Percentiles rank a stretch among this genome's conserved stretches.
Evolutionary conservation across 345 rosid genomes (phyloP).

Genomic region (Conringia planisiliqua): DNA sequence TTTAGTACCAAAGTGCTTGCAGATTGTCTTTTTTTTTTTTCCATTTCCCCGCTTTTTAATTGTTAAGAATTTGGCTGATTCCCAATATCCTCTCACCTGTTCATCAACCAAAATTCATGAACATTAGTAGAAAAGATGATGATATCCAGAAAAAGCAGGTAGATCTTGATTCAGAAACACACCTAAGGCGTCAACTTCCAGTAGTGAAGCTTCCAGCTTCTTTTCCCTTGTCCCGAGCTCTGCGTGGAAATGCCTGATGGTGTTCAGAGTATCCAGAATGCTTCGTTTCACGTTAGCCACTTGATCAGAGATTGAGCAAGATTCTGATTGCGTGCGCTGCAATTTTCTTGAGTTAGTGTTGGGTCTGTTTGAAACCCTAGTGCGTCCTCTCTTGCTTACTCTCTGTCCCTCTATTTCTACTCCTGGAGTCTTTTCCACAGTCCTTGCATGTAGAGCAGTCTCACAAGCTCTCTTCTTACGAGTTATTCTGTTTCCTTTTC

Average conservation of each 20-base stretch:
- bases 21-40: neutral
- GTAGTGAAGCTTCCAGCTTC: slow-evolving; percentile 16
- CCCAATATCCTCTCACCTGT: slow-evolving; percentile 23
- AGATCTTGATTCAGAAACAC: neutral
- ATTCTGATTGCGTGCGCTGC: neutral
- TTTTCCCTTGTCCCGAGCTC: slow-evolving; percentile 24
- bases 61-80: slow-evolving; percentile 27
- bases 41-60: neutral
- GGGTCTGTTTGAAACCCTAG: neutral
- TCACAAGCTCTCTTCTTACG: slow-evolving; percentile 18
- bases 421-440: neutral
- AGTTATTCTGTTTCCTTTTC: neutral
- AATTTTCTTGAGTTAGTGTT: neutral
- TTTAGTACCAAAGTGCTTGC: neutral
- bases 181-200: slow-evolving; percentile 18
- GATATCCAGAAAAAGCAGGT: neutral
- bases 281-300: slow-evolving; percentile 13
- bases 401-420: neutral
- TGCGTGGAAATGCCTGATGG: neutral
- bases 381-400: neutral
- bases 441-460: neutral
- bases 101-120: neutral
- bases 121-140: neutral
- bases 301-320: slow-evolving; percentile 23
- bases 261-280: slow-evolving; percentile 9